phyloP scores from a whole-genome alignment of 108 stramenopile species.

The Stephanodiscus triporus region DNA sequence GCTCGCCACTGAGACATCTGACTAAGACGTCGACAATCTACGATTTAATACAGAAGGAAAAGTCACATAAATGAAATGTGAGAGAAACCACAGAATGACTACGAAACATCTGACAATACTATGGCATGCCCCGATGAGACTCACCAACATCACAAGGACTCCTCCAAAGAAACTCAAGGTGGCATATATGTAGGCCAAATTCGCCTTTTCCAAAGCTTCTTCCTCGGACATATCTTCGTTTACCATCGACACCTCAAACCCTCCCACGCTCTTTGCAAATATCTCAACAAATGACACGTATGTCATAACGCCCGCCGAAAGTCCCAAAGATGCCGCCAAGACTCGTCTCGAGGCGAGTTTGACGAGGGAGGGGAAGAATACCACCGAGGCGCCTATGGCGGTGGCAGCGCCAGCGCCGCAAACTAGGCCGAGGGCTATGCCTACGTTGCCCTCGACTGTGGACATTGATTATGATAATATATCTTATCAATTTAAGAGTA shows the following conservation, averaged over 20 bases:
- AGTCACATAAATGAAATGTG: not conserved
- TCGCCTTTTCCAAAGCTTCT: conserved; percentile 16
- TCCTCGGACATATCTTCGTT: conserved; percentile 12
- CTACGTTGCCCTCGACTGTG: conserved; percentile 30
- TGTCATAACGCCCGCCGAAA: conserved; percentile 84
- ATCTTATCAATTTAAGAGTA: not conserved
- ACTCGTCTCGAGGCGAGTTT: conserved; percentile 53
- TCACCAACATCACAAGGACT: conserved; percentile 53
- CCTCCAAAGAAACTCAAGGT: conserved; percentile 77
- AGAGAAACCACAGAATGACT: not conserved
- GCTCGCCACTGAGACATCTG: not conserved
- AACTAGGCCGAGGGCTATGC: conserved; percentile 55
- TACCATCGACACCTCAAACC: conserved; percentile 25
- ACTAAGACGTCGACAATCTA: not conserved
- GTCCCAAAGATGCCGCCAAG: conserved; percentile 68
- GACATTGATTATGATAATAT: not conserved
- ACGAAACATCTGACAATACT: not conserved
- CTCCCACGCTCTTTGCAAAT: conserved; percentile 59
- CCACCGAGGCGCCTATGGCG: conserved; percentile 65
- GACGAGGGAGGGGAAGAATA: conserved; percentile 65
- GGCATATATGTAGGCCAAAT: conserved; percentile 55
- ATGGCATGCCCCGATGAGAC: not conserved
- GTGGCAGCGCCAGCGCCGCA: conserved; percentile 59
- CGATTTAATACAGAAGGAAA: not conserved
- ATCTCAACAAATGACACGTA: conserved; percentile 86